Percentiles rank a stretch among this genome's conserved stretches.
Conservation (phyloP, 2,329 filamentous ascomycete species). For the Lachnellula willkommii region DNA sequence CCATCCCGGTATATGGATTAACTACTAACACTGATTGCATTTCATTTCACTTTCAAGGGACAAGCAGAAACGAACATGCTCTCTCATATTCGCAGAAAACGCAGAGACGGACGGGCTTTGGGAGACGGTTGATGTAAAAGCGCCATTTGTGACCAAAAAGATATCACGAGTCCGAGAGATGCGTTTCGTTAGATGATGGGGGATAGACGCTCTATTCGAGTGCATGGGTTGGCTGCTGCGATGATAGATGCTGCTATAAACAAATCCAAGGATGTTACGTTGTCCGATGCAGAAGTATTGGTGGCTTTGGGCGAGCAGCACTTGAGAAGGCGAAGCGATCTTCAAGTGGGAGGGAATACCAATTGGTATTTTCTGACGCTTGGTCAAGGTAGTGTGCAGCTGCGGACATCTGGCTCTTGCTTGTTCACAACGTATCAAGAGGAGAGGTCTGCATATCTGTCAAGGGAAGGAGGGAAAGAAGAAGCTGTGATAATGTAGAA, state of each 20-base stretch:
- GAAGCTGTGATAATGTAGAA: too few relatives aligned
- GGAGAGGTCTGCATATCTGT: too few relatives aligned
- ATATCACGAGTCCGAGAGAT: not conserved
- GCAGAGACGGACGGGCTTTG: constrained; percentile 1
- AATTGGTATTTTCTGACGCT: too few relatives aligned
- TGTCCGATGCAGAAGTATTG: constrained; percentile 1
- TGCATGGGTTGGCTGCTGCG: not conserved
- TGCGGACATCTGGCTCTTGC: too few relatives aligned
- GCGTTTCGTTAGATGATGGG: not conserved
- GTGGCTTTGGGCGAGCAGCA: too few relatives aligned
- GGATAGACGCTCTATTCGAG: not conserved
- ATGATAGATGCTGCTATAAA: constrained; percentile 3
- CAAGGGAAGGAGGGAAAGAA: too few relatives aligned
- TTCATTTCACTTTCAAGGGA: not conserved
- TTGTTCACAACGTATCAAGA: too few relatives aligned
- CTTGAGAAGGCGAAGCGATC: too few relatives aligned
- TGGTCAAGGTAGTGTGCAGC: too few relatives aligned
- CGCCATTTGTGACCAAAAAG: constrained; percentile 2
- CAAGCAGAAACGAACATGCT: constrained; percentile 5
- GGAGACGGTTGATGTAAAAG: constrained; percentile 4
- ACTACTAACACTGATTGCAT: not conserved
- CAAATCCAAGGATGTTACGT: constrained; percentile 5
- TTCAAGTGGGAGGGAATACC: too few relatives aligned
- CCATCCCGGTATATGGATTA: not conserved
- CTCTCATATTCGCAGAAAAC: not conserved